These are phyloP conservation scores for Agrocybe pediades DNA, from an alignment of 768 basidiomycete genomes.

Conservation along the genomic window DNA sequence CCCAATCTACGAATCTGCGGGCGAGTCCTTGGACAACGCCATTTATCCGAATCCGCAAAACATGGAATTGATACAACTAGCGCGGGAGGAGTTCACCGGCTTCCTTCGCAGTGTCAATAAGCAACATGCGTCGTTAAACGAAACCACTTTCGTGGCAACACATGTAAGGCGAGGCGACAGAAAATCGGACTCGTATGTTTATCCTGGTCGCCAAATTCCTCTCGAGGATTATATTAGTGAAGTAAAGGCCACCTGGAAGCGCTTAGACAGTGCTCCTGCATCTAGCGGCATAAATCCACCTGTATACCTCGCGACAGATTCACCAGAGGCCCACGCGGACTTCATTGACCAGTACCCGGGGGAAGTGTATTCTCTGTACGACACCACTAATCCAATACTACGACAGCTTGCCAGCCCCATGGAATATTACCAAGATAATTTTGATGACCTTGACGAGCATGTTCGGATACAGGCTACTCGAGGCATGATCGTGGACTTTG, in stretches of 20 bases:
- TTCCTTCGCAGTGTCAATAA: constrained; percentile 17
- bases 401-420: constrained; percentile 48
- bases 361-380: constrained; percentile 45
- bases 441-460: constrained; percentile 37
- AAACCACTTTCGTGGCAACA: constrained; percentile 47
- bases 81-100: constrained; percentile 45
- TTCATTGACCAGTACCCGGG: constrained; percentile 42
- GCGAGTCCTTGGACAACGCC: constrained; percentile 47
- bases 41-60: constrained; percentile 56
- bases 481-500: constrained; percentile 72
- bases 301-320: constrained; percentile 66
- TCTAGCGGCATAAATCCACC: constrained; percentile 28
- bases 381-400: constrained; percentile 43
- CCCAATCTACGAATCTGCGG: constrained; percentile 51
- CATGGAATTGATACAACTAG: constrained; percentile 46
- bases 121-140: neutral
- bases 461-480: constrained; percentile 52
- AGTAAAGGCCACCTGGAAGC: constrained; percentile 42
- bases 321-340: constrained; percentile 42
- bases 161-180: constrained; percentile 70
- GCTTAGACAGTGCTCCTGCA: constrained; percentile 23
- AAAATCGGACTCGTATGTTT: constrained; percentile 44
- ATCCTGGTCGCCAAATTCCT: constrained; percentile 48
- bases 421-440: constrained; percentile 58
- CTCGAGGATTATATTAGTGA: constrained; percentile 48